These are phyloP conservation scores for Puccinia horiana DNA, from an alignment of 1,284 basidiomycete species.

Conservation along the genomic window DNA sequence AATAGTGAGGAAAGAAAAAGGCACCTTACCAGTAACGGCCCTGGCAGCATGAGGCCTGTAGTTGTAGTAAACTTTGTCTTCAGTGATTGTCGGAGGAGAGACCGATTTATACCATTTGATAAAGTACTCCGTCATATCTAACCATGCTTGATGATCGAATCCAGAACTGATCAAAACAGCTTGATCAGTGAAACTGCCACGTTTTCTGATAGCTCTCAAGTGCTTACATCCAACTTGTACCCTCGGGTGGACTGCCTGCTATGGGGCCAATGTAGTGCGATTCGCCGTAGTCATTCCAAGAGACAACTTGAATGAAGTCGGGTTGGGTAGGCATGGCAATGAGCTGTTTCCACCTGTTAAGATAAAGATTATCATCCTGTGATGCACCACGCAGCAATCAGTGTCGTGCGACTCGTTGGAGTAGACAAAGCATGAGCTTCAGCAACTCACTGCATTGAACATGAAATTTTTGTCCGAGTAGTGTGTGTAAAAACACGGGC, in stretches of 20 bases:
- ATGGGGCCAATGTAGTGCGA: conserved; percentile 40
- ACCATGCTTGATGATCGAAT: conserved; percentile 43
- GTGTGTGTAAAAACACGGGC: conserved; percentile 46
- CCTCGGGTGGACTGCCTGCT: not conserved
- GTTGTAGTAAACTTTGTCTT: conserved; percentile 27
- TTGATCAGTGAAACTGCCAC: not conserved
- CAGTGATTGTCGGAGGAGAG: conserved; percentile 23
- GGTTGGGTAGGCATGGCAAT: conserved; percentile 31
- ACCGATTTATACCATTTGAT: conserved; percentile 45
- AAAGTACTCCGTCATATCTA: conserved; percentile 39
- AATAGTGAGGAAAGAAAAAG: not conserved
- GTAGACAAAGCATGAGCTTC: not conserved
- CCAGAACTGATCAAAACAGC: not conserved
- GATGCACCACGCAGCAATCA: not conserved
- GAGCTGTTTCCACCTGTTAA: conserved; percentile 32
- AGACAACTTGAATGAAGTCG: conserved; percentile 45
- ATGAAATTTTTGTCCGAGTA: conserved; percentile 41
- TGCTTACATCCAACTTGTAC: conserved; percentile 42
- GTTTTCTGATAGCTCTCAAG: not conserved
- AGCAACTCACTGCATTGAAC: conserved; percentile 3
- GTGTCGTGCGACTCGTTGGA: not conserved
- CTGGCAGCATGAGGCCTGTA: conserved; percentile 34
- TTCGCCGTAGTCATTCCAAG: conserved; percentile 45
- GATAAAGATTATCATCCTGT: conserved; percentile 41
- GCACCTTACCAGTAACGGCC: conserved; percentile 11